Evolutionary conservation across 2,329 filamentous ascomycete species (phyloP), one percentile per base, ranked within the genome.

Genomic region (Hymenoscyphus fructigenus): DNA sequence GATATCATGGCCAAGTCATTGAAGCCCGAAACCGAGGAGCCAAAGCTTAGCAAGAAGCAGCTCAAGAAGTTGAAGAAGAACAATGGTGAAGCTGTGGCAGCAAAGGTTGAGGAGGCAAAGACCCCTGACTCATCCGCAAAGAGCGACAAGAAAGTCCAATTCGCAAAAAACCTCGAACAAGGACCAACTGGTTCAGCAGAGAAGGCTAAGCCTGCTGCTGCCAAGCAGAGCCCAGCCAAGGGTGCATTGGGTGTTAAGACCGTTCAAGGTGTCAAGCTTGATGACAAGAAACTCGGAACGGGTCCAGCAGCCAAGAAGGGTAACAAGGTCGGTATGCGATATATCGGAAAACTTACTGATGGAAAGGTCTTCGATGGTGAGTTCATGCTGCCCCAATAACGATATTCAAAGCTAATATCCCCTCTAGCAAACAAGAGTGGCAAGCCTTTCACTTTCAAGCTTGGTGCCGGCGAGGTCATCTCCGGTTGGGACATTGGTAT

Each of bases 1-100:
- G 91, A 91, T 70, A 80, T 97, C 78, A 96, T 97, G 75, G 85
- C 88, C 78, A 94, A 95, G 81, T 84, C 83, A 66, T 83, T 88
- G 75, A 79, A 81, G 68, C 76, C 77, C n/a, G 80, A 81, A 60
- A 23, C 20, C 20, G 86, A 87, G 70, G 90, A 93, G 73, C 77
- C 84, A 71, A 93, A 93, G 83, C 85, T 93, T 69, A 93, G 88
- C 85, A 97, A 97, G 86, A 97, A 97, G 84, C 92, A 98, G 79
- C 86, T 91, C 75, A 98, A 99, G 90, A 97, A 97, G 85, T 85
- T 94, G 70, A 96, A 96, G 88, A 97, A 97, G 85, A 98, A 98
- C 85, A 92, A 96, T 78, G 95, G 94, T 71, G 91, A 97, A 77
- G 89, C 95, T 66, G 87, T 90, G 66, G 80, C 84, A 60, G 80